Conservation (phyloP, 768 basidiomycete genomes). For the Trametes cinnabarina region DNA sequence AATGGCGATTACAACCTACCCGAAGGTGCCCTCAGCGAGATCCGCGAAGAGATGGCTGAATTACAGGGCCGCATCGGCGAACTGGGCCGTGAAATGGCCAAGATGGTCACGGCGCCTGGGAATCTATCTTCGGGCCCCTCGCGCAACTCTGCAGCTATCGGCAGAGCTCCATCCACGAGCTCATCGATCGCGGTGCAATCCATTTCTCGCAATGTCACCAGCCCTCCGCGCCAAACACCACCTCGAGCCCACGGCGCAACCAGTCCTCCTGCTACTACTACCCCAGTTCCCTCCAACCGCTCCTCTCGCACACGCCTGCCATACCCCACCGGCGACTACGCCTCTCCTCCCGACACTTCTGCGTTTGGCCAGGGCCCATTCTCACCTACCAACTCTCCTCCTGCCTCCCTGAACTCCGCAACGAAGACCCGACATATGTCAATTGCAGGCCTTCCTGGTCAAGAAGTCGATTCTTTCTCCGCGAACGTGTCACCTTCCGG, state of each 20-base stretch:
- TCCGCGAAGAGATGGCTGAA: conserved; percentile 69
- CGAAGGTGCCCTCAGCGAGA: conserved; percentile 46
- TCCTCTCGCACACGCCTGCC: conserved; percentile 59
- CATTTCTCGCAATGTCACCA: conserved; percentile 29
- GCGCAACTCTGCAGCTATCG: conserved; percentile 42
- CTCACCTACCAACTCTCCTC: conserved; percentile 53
- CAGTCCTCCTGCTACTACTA: conserved; percentile 53
- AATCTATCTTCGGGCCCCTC: conserved; percentile 53
- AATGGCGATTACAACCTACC: conserved; percentile 25
- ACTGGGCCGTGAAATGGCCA: conserved; percentile 79
- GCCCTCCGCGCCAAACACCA: conserved; percentile 29
- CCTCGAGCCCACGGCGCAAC: conserved; percentile 60
- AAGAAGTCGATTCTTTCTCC: conserved; percentile 17
- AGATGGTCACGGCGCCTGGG: conserved; percentile 53
- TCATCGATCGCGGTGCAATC: conserved; percentile 46
- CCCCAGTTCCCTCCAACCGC: conserved; percentile 41
- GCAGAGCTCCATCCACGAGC: conserved; percentile 46
- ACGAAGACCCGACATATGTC: conserved; percentile 42
- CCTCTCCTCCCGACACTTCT: conserved; percentile 55
- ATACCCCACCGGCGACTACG: conserved; percentile 83
- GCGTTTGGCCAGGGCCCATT: conserved; percentile 39
- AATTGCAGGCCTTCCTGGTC: conserved; percentile 44
- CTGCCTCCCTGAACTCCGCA: conserved; percentile 31
- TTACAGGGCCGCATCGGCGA: conserved; percentile 72
- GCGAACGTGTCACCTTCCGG: conserved; percentile 23